phyloP scores from a whole-genome alignment of 2,329 filamentous ascomycete species.

The Xylariaceae sp. region DNA sequence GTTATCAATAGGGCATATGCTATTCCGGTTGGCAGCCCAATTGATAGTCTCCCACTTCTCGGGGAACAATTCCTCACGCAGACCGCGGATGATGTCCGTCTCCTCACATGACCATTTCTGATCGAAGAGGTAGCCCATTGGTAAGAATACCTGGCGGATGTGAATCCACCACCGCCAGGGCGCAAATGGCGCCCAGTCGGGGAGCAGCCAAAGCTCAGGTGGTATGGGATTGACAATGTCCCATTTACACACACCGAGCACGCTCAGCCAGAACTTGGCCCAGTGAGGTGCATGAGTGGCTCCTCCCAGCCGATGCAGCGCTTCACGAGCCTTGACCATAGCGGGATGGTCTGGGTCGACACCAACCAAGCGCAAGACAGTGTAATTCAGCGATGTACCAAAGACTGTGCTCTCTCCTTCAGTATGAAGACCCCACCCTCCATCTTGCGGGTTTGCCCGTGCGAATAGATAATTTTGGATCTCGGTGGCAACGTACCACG shows the following conservation, averaged over 20 bases:
- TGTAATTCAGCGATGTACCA: slow-evolving; percentile 86
- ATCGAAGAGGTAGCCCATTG: slow-evolving; percentile 88
- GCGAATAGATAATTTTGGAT: slow-evolving; percentile 91
- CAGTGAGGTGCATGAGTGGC: slow-evolving; percentile 84
- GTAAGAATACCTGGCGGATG: slow-evolving; percentile 91
- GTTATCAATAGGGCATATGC: slow-evolving; percentile 75
- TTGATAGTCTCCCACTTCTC: slow-evolving; percentile 74
- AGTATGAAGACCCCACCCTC: slow-evolving; percentile 96
- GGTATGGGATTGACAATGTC: slow-evolving; percentile 92
- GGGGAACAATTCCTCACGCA: slow-evolving; percentile 79
- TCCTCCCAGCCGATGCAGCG: slow-evolving; percentile 80
- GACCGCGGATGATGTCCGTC: slow-evolving; percentile 65
- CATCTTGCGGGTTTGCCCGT: slow-evolving; percentile 78
- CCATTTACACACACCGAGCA: slow-evolving; percentile 81
- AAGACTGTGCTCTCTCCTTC: slow-evolving; percentile 91
- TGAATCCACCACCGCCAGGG: slow-evolving; percentile 99
- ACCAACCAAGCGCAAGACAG: slow-evolving; percentile 72
- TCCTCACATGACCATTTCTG: slow-evolving; percentile 74
- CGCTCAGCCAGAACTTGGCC: slow-evolving; percentile 92
- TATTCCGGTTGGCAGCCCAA: slow-evolving; percentile 76
- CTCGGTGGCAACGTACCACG: slow-evolving; percentile 74
- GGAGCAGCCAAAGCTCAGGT: slow-evolving; percentile 87
- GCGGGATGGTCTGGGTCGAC: slow-evolving; percentile 77
- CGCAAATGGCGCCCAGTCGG: slow-evolving; percentile 84
- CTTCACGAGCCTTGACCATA: slow-evolving; percentile 79